phyloP scores from a whole-genome alignment of 257 asterid species.

The Ocimum tenuiflorum region DNA sequence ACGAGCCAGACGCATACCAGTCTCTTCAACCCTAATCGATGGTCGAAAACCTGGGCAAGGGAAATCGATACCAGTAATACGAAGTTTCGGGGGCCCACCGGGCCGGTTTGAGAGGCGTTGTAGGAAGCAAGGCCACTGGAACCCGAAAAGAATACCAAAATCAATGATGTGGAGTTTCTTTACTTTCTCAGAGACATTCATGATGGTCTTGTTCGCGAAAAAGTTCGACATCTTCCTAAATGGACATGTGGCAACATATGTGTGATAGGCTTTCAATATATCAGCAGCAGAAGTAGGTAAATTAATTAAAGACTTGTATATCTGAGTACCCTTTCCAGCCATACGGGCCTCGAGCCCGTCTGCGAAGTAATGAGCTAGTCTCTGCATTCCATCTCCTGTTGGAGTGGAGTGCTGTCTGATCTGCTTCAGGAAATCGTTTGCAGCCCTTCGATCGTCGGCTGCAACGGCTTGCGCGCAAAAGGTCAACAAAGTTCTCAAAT shows the following conservation, averaged over 20 bases:
- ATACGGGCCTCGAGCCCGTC: conserved; percentile 50
- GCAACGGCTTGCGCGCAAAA: conserved; percentile 84
- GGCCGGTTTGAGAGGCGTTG: conserved; percentile 32
- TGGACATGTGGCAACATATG: conserved; percentile 41
- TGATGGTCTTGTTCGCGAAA: conserved; percentile 37
- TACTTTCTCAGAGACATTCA: conserved; percentile 28
- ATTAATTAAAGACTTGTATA: conserved; percentile 22
- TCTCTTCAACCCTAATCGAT: conserved; percentile 38
- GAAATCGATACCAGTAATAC: conserved; percentile 46
- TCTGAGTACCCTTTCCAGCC: conserved; percentile 46
- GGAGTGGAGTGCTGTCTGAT: conserved; percentile 48
- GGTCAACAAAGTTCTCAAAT: conserved; percentile 57
- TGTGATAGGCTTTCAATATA: conserved; percentile 41
- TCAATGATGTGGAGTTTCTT: conserved; percentile 42
- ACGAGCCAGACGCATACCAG: conserved; percentile 37
- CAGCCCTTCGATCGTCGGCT: conserved; percentile 56
- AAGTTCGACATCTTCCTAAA: conserved; percentile 40
- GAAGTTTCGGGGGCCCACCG: conserved; percentile 46
- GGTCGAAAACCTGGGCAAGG: conserved; percentile 50
- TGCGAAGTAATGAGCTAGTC: conserved; percentile 41
- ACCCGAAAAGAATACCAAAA: conserved; percentile 50
- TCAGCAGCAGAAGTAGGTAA: conserved; percentile 36
- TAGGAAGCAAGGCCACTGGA: conserved; percentile 46
- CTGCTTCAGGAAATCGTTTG: conserved; percentile 57
- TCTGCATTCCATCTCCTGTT: conserved; percentile 43